Evolutionary conservation across 1,284 basidiomycete genomes (phyloP).

Genomic region (Chiua sp.): DNA sequence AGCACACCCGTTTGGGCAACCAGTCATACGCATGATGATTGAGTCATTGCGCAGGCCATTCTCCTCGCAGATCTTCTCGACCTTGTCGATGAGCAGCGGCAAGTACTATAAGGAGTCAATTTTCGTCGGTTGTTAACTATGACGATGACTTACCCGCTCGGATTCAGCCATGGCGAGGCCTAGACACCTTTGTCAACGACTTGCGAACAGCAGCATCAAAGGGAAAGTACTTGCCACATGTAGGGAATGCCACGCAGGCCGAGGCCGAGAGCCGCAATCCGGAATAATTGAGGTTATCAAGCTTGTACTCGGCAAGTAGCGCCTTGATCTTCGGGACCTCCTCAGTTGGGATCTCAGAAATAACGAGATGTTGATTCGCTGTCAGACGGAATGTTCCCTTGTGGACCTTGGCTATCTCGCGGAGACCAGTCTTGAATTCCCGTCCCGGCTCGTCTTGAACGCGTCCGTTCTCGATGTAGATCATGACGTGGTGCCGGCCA

Average conservation of each 20-base stretch:
- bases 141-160: slow-evolving; percentile 63
- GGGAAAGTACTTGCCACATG: slow-evolving; percentile 67
- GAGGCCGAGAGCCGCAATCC: slow-evolving; percentile 87
- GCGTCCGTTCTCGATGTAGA: slow-evolving; percentile 98
- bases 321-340: slow-evolving; percentile 82
- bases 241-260: slow-evolving; percentile 98
- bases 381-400: slow-evolving; percentile 94
- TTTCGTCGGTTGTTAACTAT: neutral
- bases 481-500: slow-evolving; percentile 91
- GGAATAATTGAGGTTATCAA: slow-evolving; percentile 87
- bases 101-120: slow-evolving; percentile 67
- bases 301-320: slow-evolving; percentile 85
- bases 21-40: slow-evolving; percentile 98
- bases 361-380: slow-evolving; percentile 93
- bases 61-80: slow-evolving; percentile 95
- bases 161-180: slow-evolving; percentile 96
- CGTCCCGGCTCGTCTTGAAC: slow-evolving; percentile 91
- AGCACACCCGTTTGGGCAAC: slow-evolving; percentile 94
- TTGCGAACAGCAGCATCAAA: neutral
- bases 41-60: slow-evolving; percentile 92
- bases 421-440: slow-evolving; percentile 93
- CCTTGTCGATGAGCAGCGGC: slow-evolving; percentile 94
- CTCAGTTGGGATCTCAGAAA: slow-evolving; percentile 82
- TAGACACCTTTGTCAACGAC: slow-evolving; percentile 27
- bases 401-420: slow-evolving; percentile 93